Evolutionary conservation across 257 asterid genomes (phyloP).

Genomic region (Gentiana macrophylla): DNA sequence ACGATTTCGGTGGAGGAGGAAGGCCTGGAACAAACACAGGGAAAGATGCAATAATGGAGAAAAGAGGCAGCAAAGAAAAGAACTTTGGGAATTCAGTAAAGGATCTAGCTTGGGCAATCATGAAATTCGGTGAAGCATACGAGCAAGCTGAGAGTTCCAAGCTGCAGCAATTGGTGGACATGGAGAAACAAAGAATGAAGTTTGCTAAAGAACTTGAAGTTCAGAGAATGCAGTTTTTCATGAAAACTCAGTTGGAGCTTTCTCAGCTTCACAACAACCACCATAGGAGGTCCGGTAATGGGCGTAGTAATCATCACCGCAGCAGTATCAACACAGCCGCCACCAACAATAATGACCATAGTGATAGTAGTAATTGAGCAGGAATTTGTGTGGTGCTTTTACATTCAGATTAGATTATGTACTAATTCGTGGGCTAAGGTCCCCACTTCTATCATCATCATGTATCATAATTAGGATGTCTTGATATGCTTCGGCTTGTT

Average conservation of each 20-base stretch:
- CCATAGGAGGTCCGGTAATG: conserved; percentile 26
- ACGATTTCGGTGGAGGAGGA: conserved; percentile 1
- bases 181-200: conserved; percentile 94
- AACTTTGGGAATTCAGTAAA: conserved; percentile 43
- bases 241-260: conserved; percentile 74
- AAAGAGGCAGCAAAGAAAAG: conserved; percentile 20
- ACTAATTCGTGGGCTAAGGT: too few relatives aligned
- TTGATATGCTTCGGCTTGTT: too few relatives aligned
- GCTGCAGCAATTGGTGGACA: conserved; percentile 75
- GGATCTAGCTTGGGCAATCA: conserved; percentile 54
- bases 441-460: too few relatives aligned
- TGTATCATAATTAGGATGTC: too few relatives aligned
- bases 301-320: conserved; percentile 5
- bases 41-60: conserved; percentile 7
- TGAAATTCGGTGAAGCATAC: conserved; percentile 73
- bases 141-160: conserved; percentile 73
- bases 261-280: conserved; percentile 58
- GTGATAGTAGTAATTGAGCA: conserved; percentile 50
- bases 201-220: conserved; percentile 77
- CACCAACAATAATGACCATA: conserved; percentile 13
- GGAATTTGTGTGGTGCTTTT: too few relatives aligned
- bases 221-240: conserved; percentile 84
- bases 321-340: conserved; percentile 8
- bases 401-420: too few relatives aligned
- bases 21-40: neutral